Conservation (phyloP, 2,329 filamentous ascomycete species). For the Paraconiothyrium sp. region DNA sequence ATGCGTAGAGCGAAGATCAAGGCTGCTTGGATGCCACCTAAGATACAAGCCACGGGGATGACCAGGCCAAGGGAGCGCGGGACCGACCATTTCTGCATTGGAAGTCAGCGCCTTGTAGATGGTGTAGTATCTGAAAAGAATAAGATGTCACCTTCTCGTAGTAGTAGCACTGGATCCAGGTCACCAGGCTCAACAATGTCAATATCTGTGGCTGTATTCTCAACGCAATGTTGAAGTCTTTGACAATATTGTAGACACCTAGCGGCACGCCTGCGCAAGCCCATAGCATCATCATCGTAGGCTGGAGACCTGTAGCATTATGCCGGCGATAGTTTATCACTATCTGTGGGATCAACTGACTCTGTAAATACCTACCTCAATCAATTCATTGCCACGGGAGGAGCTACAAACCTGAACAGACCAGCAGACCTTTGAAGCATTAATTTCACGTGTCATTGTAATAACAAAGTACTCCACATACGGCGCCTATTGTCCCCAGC, state of each 20-base stretch:
- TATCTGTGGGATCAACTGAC: constrained; percentile 73
- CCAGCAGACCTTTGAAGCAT: constrained; percentile 63
- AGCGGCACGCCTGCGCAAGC: constrained; percentile 73
- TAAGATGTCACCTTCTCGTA: constrained; percentile 54
- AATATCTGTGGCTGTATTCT: constrained; percentile 67
- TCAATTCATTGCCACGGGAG: not conserved
- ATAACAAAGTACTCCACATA: constrained; percentile 40
- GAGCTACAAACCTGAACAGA: constrained; percentile 64
- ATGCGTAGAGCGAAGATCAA: constrained; percentile 66
- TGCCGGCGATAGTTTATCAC: constrained; percentile 73
- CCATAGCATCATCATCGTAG: constrained; percentile 78
- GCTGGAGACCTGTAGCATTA: constrained; percentile 71
- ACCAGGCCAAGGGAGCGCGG: constrained; percentile 60
- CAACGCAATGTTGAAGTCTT: constrained; percentile 63
- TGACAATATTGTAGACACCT: constrained; percentile 68
- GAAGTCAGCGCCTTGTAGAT: constrained; percentile 20
- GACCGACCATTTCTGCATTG: constrained; percentile 61
- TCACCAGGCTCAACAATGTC: constrained; percentile 60
- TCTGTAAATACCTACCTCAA: constrained; percentile 14
- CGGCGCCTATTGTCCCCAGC: constrained; percentile 68
- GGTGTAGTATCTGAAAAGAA: not conserved
- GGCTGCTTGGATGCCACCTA: constrained; percentile 68
- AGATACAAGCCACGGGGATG: constrained; percentile 61
- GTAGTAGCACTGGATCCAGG: constrained; percentile 66
- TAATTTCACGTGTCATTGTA: constrained; percentile 15